Evolutionary conservation across 352 stramenopile species (phyloP), one percentile per base, ranked within the genome.

Genomic region (Globisporangium lucens): DNA sequence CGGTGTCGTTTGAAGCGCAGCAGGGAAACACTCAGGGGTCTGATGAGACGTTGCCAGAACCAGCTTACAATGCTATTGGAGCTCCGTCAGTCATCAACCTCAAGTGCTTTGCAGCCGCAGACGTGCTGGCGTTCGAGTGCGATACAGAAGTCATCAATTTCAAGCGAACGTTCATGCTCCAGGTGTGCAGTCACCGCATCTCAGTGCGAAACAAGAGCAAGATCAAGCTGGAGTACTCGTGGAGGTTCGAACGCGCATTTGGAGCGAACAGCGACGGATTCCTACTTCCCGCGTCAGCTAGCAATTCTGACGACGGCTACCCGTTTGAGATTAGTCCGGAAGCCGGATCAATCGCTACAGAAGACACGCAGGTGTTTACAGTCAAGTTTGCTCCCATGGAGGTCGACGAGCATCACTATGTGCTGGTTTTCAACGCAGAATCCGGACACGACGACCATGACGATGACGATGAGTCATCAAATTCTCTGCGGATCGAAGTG

Each of bases 361-460:
- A 89, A 27, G 80, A 73, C 17, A 70, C 71, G 3, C 77, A 97
- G 67, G 64, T 78, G 8, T 98, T 98, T 65, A 72, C 79, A 1
- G 71, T 98, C 17, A 85, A 87, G 27, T 98, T 98, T 69, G 76
- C 90, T 0, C 94, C 94, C 6, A 83, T 97, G 61, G 94, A 98
- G 63, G 94, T 97, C 24, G 83, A 97, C 56, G 87, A 97, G 15
- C 97, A 89, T 63, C 68, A 78, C 20, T 98, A 94, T 69, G 59
- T 71, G 22, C 70, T 97, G 8, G 72, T 70, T 15, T 79, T 94
- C n/a, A 69, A 74, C 15, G 55, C 70, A 47, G 24, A 53, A 20
- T 13, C 33, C 8, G 52, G 58, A 29, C 35, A n/a, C 9, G 27
- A 29, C 36, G 17, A 41, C 53, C 24, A 46, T 46, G 9, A 46